Evolutionary conservation across 352 stramenopile species (phyloP).

Genomic region (Globisporangium cylindrosporum): DNA sequence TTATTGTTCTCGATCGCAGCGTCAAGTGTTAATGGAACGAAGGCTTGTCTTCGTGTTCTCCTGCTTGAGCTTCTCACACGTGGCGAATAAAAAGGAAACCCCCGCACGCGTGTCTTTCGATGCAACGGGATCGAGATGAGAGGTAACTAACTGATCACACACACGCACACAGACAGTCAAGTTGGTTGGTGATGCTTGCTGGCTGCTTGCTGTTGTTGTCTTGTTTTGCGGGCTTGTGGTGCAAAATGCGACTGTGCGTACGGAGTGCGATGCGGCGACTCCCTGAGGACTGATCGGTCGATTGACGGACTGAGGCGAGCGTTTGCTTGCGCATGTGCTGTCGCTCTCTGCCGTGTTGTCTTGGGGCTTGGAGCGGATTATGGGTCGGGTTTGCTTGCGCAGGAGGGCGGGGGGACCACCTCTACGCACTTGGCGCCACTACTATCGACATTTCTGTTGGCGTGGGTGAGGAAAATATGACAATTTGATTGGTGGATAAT

Average conservation of each 20-base stretch:
- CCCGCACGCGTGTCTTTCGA: not conserved
- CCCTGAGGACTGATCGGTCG: not conserved
- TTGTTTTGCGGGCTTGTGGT: not conserved
- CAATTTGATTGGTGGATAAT: constrained; percentile 3
- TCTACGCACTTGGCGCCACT: constrained; percentile 2
- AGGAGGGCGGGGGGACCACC: not conserved
- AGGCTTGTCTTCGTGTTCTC: not conserved
- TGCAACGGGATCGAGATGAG: not conserved
- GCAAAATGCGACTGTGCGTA: not conserved
- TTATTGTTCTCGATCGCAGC: not conserved
- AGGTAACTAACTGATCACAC: not conserved
- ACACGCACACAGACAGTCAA: no score
- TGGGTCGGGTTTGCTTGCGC: not conserved
- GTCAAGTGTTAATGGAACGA: not conserved
- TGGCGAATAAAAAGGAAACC: constrained; percentile 3
- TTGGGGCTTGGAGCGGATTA: not conserved
- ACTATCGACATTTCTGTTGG: not conserved
- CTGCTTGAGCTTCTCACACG: not conserved
- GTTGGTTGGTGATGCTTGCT: not conserved
- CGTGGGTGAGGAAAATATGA: not conserved
- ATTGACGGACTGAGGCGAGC: not conserved
- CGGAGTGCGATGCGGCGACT: constrained; percentile 1
- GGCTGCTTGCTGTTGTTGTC: no score
- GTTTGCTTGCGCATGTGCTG: not conserved
- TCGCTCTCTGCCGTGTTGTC: constrained; percentile 2